phyloP scores from a whole-genome alignment of 345 rosid species.

The Bretschneidera sinensis region DNA sequence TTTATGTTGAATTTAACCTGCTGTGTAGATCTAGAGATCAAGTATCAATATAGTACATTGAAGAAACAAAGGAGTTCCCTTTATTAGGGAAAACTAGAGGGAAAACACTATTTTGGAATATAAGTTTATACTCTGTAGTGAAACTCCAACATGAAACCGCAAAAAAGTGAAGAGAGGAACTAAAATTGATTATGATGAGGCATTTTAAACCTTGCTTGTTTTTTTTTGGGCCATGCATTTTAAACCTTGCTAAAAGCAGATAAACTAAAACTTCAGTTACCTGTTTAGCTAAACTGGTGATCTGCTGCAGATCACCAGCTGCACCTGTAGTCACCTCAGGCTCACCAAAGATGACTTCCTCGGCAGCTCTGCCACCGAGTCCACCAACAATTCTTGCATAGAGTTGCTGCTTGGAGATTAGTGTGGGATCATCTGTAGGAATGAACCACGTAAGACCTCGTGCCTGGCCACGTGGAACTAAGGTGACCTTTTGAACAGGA shows the following conservation, averaged over 20 bases:
- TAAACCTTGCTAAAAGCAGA: background rate
- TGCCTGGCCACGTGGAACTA: conserved; percentile 75
- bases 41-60: background rate
- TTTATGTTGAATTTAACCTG: background rate
- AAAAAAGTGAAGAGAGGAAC: background rate
- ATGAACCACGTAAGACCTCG: conserved; percentile 81
- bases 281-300: conserved; percentile 68
- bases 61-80: too few species aligned
- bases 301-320: conserved; percentile 61
- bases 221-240: too few species aligned
- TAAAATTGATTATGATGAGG: background rate
- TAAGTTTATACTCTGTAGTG: background rate
- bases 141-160: background rate
- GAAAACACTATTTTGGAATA: too few species aligned
- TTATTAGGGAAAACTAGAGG: too few species aligned
- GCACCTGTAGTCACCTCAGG: conserved; percentile 70
- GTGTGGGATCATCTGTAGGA: conserved; percentile 54
- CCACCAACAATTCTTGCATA: conserved; percentile 72
- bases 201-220: too few species aligned
- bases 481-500: conserved; percentile 62
- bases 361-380: conserved; percentile 72
- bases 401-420: conserved; percentile 53
- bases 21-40: background rate
- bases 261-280: conserved; percentile 14
- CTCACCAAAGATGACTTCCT: conserved; percentile 68